A percentile compares a stretch with the other conserved stretches of the same genome.
These are phyloP conservation scores for Solanum hybrid DNA, from an alignment of 305 asterid genomes.

Conservation along the genomic window DNA sequence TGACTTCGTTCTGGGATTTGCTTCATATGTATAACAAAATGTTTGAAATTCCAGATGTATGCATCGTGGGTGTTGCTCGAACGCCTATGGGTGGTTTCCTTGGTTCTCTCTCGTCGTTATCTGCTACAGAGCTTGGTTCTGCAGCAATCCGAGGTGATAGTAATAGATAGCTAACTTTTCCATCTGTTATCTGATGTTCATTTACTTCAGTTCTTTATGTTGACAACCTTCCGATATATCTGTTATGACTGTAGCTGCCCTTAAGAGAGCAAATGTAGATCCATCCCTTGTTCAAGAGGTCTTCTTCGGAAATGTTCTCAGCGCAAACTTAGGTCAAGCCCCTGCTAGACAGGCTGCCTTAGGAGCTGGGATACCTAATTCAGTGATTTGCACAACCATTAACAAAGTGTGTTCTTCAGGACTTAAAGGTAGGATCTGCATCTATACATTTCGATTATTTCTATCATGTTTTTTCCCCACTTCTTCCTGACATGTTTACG, in stretches of 20 bases:
- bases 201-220: not conserved
- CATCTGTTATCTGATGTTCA: not conserved
- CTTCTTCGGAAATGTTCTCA: slow-evolving; percentile 88
- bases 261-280: slow-evolving; percentile 68
- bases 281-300: slow-evolving; percentile 90
- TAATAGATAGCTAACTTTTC: not conserved
- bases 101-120: slow-evolving; percentile 76
- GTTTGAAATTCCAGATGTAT: slow-evolving; percentile 54
- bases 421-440: slow-evolving; percentile 59
- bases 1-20: not conserved
- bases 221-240: not conserved
- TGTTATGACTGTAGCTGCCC: slow-evolving; percentile 51
- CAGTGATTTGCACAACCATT: slow-evolving; percentile 81
- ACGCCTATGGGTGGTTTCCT: slow-evolving; percentile 88
- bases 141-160: slow-evolving; percentile 59
- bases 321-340: slow-evolving; percentile 98
- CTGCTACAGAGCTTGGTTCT: slow-evolving; percentile 94
- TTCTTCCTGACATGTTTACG: slow-evolving; percentile 9
- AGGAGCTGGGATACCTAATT: slow-evolving; percentile 81
- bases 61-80: slow-evolving; percentile 93
- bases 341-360: slow-evolving; percentile 98
- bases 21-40: not conserved
- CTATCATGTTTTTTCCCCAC: not conserved
- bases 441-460: not conserved
- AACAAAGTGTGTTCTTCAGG: slow-evolving; percentile 97